A percentile compares a stretch with the other conserved stretches of the same genome.
phyloP scores from a whole-genome alignment of 257 asterid species.

The Lithospermum erythrorhizon region DNA sequence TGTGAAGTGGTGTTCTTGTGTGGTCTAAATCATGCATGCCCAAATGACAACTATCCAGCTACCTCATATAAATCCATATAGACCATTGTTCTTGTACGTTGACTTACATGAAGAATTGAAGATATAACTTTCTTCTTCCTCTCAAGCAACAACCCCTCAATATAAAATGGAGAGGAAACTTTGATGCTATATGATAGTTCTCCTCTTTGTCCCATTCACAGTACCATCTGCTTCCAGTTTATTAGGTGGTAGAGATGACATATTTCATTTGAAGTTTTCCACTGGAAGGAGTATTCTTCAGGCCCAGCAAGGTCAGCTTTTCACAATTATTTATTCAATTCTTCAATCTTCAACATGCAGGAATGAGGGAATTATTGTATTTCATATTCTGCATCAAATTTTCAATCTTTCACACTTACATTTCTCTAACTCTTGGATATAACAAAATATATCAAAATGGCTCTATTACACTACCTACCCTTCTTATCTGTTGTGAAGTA shows the following conservation, averaged over 20 bases:
- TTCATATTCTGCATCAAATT: too few species aligned
- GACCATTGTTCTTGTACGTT: not conserved
- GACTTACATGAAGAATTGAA: not conserved
- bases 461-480: too few species aligned
- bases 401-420: too few species aligned
- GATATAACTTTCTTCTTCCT: not conserved
- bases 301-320: not conserved
- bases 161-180: not conserved
- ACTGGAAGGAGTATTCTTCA: conserved; percentile 1
- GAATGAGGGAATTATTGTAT: too few species aligned
- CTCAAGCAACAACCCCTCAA: not conserved
- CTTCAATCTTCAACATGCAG: not conserved
- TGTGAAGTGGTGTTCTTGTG: too few species aligned
- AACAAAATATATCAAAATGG: too few species aligned
- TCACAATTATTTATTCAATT: not conserved
- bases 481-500: too few species aligned
- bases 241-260: not conserved
- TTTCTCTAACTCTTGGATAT: too few species aligned
- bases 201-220: not conserved
- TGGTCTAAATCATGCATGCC: not conserved
- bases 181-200: not conserved
- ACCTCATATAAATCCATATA: not conserved
- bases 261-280: not conserved
- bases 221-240: not conserved
- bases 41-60: not conserved